phyloP scores from a whole-genome alignment of 2,329 filamentous ascomycete genomes.

The Hyphodiscus sp. region DNA sequence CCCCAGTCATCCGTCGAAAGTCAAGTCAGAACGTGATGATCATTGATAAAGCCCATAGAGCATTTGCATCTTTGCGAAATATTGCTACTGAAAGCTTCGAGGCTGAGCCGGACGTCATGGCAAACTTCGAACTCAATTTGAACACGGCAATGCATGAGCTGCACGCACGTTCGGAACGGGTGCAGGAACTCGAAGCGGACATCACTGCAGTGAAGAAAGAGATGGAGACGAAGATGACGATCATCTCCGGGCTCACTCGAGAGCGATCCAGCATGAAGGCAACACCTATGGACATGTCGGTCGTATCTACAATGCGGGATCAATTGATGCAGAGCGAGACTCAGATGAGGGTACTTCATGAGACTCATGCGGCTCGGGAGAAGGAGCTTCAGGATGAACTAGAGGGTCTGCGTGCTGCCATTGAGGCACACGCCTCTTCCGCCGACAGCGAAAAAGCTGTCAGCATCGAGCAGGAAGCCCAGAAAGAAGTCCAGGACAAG shows the following conservation, averaged over 20 bases:
- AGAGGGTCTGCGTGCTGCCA: slow-evolving; percentile 49
- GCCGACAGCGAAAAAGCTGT: slow-evolving; percentile 13
- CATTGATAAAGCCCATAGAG: slow-evolving; percentile 85
- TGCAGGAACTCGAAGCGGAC: slow-evolving; percentile 83
- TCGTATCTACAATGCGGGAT: slow-evolving; percentile 79
- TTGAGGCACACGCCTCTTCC: slow-evolving; percentile 14
- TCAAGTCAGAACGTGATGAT: slow-evolving; percentile 84
- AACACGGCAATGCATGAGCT: slow-evolving; percentile 91
- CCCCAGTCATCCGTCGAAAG: slow-evolving; percentile 83
- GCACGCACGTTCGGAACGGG: slow-evolving; percentile 77
- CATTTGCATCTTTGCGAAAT: slow-evolving; percentile 82
- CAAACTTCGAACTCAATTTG: slow-evolving; percentile 87
- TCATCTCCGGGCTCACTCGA: slow-evolving; percentile 88
- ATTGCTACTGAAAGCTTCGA: slow-evolving; percentile 85
- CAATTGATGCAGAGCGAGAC: slow-evolving; percentile 83
- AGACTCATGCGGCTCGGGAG: slow-evolving; percentile 67
- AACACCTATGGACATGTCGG: slow-evolving; percentile 83
- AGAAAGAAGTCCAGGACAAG: slow-evolving; percentile 29
- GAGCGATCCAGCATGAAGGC: slow-evolving; percentile 85
- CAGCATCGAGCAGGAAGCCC: slow-evolving; percentile 15
- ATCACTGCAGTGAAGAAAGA: slow-evolving; percentile 81
- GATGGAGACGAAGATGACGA: slow-evolving; percentile 93
- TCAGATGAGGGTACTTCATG: slow-evolving; percentile 67
- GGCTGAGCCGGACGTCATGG: slow-evolving; percentile 72
- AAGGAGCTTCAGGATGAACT: slow-evolving; percentile 68